A percentile compares a stretch with the other conserved stretches of the same genome.
phyloP scores from a whole-genome alignment of 2,329 filamentous ascomycete species.

The Neoarthrinium moseri region DNA sequence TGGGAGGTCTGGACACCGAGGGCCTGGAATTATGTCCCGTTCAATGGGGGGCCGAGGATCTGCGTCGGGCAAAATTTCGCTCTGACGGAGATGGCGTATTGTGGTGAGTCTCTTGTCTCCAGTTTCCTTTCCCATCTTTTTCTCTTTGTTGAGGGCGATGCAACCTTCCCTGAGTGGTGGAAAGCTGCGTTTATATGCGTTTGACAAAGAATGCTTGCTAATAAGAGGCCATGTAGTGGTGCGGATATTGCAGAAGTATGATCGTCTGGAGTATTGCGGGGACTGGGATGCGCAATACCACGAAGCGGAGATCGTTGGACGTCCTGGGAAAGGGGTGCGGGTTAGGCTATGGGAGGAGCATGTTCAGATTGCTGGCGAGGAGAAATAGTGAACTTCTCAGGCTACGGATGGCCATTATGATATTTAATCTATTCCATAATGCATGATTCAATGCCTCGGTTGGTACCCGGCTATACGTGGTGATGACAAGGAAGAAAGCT shows the following conservation, averaged over 20 bases:
- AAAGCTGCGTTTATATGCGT: background rate
- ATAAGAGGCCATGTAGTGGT: conserved; percentile 39
- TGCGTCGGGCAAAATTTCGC: conserved; percentile 62
- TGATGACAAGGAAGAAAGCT: too few species aligned
- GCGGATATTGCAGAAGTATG: conserved; percentile 59
- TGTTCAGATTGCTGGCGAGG: background rate
- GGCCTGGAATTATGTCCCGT: conserved; percentile 54
- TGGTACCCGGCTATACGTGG: too few species aligned
- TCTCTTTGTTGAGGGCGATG: background rate
- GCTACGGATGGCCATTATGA: too few species aligned
- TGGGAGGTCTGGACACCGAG: conserved; percentile 51
- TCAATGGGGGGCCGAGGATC: conserved; percentile 52
- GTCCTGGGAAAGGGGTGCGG: conserved; percentile 40
- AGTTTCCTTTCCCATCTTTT: conserved; percentile 16
- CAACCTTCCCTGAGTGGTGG: too few species aligned
- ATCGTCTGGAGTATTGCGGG: conserved; percentile 47
- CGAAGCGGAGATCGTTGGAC: conserved; percentile 43
- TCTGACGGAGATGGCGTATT: conserved; percentile 55
- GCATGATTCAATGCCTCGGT: too few species aligned
- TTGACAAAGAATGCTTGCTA: too few species aligned
- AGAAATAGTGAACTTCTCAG: too few species aligned
- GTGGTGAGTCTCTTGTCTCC: conserved; percentile 28
- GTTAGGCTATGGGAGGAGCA: conserved; percentile 35
- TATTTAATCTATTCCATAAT: too few species aligned
- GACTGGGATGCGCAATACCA: conserved; percentile 43